phyloP scores from a whole-genome alignment of 768 basidiomycete genomes.

The Russula olivacea region DNA sequence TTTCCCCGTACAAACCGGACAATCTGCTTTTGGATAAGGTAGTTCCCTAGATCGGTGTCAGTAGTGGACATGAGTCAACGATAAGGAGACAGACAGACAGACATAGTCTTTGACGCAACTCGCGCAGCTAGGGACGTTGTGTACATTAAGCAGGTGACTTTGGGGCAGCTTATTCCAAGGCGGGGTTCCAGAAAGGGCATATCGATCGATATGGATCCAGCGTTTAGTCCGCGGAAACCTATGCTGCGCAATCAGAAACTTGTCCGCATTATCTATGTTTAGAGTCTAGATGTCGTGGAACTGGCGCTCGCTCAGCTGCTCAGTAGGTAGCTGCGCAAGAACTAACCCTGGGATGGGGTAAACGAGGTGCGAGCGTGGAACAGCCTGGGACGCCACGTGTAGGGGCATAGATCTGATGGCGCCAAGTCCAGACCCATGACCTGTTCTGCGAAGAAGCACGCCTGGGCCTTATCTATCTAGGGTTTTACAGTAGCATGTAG shows the following conservation, averaged over 20 bases:
- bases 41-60: neutral
- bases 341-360: neutral
- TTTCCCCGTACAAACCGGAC: no score
- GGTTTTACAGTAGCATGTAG: neutral
- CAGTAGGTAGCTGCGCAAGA: constrained; percentile 1
- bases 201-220: constrained; percentile 16
- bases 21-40: neutral
- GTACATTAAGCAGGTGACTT: neutral
- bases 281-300: constrained; percentile 6
- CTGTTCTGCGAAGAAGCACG: neutral
- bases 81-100: neutral
- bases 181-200: constrained; percentile 2
- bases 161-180: neutral
- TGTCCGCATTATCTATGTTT: neutral
- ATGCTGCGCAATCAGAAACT: constrained; percentile 11
- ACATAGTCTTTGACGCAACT: neutral
- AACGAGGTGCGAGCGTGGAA: neutral
- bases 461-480: neutral
- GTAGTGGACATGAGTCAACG: no score
- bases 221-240: constrained; percentile 13
- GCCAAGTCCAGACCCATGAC: neutral
- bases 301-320: neutral
- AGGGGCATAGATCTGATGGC: neutral
- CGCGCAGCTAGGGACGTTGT: neutral
- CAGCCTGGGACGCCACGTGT: neutral